Base-by-base conservation (phyloP, 805 yeast species). In the Teunomyces lycoperdinae region DNA sequence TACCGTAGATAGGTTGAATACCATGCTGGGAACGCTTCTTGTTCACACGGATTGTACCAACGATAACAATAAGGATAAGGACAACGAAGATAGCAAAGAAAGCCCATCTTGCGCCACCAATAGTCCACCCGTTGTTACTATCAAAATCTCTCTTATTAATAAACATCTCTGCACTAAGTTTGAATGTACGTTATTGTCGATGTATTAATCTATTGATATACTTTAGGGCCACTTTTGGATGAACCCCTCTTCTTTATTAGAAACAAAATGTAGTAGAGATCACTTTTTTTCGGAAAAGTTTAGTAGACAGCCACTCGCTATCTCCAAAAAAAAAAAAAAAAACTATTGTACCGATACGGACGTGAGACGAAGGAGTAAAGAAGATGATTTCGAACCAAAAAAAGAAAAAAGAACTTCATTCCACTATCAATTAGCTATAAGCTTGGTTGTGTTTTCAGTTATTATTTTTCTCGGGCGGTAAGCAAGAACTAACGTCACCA, bases 1-100 rank as follows among this genome's bases (percentile, higher is more conserved):
- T 87, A 8, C 92, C 92, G 50, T 79, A 70, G 1, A 88, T 71
- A 0, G 96, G 96, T 26, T 68, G 71, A 51, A 71, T 67, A 1
- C 85, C 85, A 20, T 60, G 58, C 38, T 58, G 64, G 8, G 68
- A 53, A 62, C 95, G 73, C 47, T 72, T 73, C 41, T 70, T 77
- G 58, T 87, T 87, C 10, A 80, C 69, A 32, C 79, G 58, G 24
- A 85, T 63, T 0, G 87, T 82, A 41, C 76, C 76, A 0, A 77
- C 27, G 3, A 84, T 53, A 2, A 82, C 68, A 1, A 78, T 48
- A 2, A 81, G 36, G 3, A 83, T 51, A 1, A 77, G 73, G 0
- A 78, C 76, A 2, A 81, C 62, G 52, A 85, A 76, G 6, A 86
- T 69, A 0, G 81, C 88, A 61, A 86, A 82, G 45, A 83, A 75